A percentile compares a stretch with the other conserved stretches of the same genome.
These are phyloP conservation scores for Limonium bicolor DNA, from an alignment of 148 eudicot species.

Conservation along the genomic window DNA sequence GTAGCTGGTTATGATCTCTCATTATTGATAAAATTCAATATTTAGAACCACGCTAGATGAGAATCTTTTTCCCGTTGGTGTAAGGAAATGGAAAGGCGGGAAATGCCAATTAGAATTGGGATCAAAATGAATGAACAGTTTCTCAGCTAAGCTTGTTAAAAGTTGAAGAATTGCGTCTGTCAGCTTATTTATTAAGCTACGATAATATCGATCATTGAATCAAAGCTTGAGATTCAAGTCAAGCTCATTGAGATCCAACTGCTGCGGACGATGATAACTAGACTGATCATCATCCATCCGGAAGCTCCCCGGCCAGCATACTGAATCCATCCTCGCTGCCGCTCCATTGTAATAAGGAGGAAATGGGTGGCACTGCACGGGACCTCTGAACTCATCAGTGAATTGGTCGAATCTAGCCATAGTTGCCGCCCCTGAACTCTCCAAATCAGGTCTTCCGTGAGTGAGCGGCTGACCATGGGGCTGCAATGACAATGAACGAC, in stretches of 20 bases:
- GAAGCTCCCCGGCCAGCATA: slow-evolving; percentile 7
- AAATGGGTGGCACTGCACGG: not conserved
- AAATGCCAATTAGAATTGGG: too few relatives aligned
- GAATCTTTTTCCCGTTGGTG: too few relatives aligned
- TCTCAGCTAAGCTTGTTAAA: too few relatives aligned
- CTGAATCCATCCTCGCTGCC: not conserved
- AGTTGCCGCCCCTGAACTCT: not conserved
- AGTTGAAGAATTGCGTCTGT: too few relatives aligned
- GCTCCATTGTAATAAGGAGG: too few relatives aligned
- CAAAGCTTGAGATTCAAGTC: slow-evolving; percentile 6
- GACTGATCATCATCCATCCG: not conserved
- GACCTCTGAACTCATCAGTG: not conserved
- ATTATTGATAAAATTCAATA: too few relatives aligned
- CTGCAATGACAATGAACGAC: not conserved
- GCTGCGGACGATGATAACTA: not conserved
- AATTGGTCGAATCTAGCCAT: not conserved
- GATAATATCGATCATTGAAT: not conserved
- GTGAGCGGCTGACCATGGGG: not conserved
- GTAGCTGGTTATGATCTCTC: too few relatives aligned
- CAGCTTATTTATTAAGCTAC: too few relatives aligned
- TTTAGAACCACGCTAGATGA: too few relatives aligned
- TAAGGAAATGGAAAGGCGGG: too few relatives aligned
- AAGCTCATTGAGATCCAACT: not conserved
- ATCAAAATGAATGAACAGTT: too few relatives aligned
- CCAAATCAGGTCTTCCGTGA: not conserved